Percentiles rank a stretch among this genome's conserved stretches.
Conservation (phyloP, 805 yeast species). For the Ogataea glucozyma region DNA sequence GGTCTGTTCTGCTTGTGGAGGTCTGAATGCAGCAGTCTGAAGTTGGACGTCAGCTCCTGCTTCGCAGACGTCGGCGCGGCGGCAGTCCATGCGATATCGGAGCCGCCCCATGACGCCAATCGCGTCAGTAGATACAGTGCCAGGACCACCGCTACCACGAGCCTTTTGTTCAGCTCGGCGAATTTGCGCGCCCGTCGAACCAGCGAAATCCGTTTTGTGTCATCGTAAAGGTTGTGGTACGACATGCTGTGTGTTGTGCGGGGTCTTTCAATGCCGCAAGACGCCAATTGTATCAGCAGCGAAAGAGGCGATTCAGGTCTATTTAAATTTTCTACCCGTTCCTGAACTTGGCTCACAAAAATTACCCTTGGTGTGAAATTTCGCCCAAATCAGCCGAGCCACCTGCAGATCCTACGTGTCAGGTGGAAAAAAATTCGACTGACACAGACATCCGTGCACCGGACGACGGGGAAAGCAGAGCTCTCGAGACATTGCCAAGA, state of each 20-base stretch:
- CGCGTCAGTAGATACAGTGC: slow-evolving; percentile 11
- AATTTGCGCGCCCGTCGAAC: slow-evolving; percentile 4
- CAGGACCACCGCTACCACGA: slow-evolving; percentile 12
- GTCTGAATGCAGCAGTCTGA: slow-evolving; percentile 18
- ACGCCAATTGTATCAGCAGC: too few relatives aligned
- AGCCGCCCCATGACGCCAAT: slow-evolving; percentile 1
- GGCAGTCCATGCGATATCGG: slow-evolving; percentile 3
- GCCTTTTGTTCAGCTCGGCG: slow-evolving; percentile 7
- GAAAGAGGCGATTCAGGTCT: too few relatives aligned
- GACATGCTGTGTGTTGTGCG: not conserved
- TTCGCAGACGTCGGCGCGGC: not conserved
- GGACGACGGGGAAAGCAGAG: not conserved
- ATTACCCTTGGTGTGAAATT: slow-evolving; percentile 5
- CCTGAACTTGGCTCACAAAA: too few relatives aligned
- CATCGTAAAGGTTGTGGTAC: slow-evolving; percentile 13
- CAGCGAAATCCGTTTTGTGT: slow-evolving; percentile 5
- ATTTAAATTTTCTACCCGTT: too few relatives aligned
- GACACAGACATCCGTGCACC: not conserved
- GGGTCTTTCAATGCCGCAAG: too few relatives aligned
- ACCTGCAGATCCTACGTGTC: slow-evolving; percentile 2
- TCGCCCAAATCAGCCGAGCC: slow-evolving; percentile 3
- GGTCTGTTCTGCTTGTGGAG: slow-evolving; percentile 17
- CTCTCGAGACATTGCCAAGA: too few relatives aligned
- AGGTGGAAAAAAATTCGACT: too few relatives aligned
- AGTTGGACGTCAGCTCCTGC: slow-evolving; percentile 17